Conservation (phyloP, 2,329 filamentous ascomycete genomes). For the Thelonectria blattea region DNA sequence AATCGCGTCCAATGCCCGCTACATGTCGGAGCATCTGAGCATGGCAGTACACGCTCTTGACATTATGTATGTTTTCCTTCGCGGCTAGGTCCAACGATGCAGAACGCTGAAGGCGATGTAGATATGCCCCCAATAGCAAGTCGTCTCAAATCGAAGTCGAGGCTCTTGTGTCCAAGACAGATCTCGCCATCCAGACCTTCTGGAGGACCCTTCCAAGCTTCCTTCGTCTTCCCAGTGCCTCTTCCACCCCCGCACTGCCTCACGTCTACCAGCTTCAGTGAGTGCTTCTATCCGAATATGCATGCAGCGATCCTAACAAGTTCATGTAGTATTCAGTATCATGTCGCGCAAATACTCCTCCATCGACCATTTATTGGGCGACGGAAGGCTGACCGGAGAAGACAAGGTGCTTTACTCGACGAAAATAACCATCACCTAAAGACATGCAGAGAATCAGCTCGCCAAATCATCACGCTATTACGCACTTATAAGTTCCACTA, state of each 20-base stretch:
- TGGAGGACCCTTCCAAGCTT: slow-evolving; percentile 9
- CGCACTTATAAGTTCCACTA: slow-evolving; percentile 31
- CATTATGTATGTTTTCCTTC: not conserved
- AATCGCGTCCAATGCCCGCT: slow-evolving; percentile 15
- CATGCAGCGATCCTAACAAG: too few relatives aligned
- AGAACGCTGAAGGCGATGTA: not conserved
- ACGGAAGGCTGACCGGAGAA: not conserved
- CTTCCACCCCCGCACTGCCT: slow-evolving; percentile 11
- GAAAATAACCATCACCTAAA: slow-evolving; percentile 22
- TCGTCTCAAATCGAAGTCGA: slow-evolving; percentile 2
- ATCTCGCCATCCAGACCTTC: slow-evolving; percentile 7
- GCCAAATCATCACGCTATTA: slow-evolving; percentile 27
- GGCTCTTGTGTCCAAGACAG: slow-evolving; percentile 5
- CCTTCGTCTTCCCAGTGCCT: slow-evolving; percentile 1
- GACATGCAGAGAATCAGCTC: slow-evolving; percentile 30
- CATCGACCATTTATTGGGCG: slow-evolving; percentile 26
- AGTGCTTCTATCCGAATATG: not conserved
- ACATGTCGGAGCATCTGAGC: slow-evolving; percentile 1
- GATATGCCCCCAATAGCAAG: slow-evolving; percentile 13
- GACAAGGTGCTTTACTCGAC: too few relatives aligned
- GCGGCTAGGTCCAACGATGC: too few relatives aligned
- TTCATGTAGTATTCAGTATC: slow-evolving; percentile 30
- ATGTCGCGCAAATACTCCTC: slow-evolving; percentile 29
- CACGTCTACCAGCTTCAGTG: slow-evolving; percentile 35
- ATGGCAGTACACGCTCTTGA: slow-evolving; percentile 14